These are phyloP conservation scores for Venturia pyrina DNA, from an alignment of 2,329 filamentous ascomycete genomes.

Conservation along the genomic window DNA sequence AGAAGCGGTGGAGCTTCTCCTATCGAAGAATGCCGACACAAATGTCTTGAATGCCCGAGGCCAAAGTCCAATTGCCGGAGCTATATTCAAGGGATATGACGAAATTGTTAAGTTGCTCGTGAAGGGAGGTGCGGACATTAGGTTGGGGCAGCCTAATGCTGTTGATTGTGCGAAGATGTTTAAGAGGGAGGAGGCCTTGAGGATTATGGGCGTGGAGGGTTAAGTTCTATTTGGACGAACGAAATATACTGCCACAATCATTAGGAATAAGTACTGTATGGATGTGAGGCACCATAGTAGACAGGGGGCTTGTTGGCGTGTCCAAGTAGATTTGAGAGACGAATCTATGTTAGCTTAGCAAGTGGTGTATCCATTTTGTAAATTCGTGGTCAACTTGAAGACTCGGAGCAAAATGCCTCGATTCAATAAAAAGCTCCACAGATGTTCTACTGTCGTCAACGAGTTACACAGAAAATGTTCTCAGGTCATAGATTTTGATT, in stretches of 20 bases:
- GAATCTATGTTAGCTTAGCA: not conserved
- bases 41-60: constrained; percentile 59
- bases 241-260: not conserved
- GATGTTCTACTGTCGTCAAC: no score
- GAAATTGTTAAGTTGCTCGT: constrained; percentile 49
- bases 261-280: not conserved
- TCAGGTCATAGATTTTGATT: no score
- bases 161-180: constrained; percentile 39
- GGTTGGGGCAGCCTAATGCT: constrained; percentile 34
- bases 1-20: constrained; percentile 48
- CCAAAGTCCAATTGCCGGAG: constrained; percentile 60
- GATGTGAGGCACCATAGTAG: no score
- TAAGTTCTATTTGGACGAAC: not conserved
- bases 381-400: no score
- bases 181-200: constrained; percentile 23
- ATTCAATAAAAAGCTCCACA: no score
- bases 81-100: constrained; percentile 62
- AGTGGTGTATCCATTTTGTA: no score
- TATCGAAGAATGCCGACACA: constrained; percentile 54
- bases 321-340: not conserved
- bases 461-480: no score
- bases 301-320: no score
- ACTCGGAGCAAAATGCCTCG: no score
- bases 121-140: constrained; percentile 32
- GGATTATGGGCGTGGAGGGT: constrained; percentile 5